These are phyloP conservation scores for Quercus phellos DNA, from an alignment of 331 rosid species.

Conservation along the genomic window DNA sequence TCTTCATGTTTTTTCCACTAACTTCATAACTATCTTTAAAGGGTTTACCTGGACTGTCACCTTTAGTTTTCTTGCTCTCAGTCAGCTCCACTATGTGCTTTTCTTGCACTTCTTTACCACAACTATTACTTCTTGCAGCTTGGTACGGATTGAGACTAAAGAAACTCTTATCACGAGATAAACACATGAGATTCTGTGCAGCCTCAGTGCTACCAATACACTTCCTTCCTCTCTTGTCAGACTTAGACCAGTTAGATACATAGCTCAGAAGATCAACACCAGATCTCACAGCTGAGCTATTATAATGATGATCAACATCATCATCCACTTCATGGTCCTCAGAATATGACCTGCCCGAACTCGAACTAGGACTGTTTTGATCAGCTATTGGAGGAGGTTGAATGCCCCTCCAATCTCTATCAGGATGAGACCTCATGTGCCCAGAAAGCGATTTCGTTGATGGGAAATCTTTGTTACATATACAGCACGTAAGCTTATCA, in stretches of 20 bases:
- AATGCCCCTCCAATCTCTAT: slow-evolving; percentile 39
- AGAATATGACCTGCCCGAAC: not conserved
- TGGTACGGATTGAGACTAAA: too few relatives aligned
- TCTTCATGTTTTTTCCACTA: not conserved
- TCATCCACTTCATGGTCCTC: not conserved
- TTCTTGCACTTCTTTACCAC: not conserved
- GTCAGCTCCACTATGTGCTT: not conserved
- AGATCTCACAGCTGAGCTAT: not conserved
- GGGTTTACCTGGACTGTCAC: too few relatives aligned
- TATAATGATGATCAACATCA: not conserved
- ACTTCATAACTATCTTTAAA: not conserved
- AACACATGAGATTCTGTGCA: not conserved
- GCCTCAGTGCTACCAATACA: not conserved
- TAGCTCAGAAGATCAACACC: not conserved
- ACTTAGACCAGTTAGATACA: slow-evolving; percentile 10
- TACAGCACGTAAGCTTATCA: not conserved
- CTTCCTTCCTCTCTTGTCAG: slow-evolving; percentile 16
- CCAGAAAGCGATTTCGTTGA: slow-evolving; percentile 18
- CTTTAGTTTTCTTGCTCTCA: not conserved
- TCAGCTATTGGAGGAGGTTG: not conserved
- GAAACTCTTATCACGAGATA: not conserved
- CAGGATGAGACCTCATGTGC: slow-evolving; percentile 29
- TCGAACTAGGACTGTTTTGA: not conserved
- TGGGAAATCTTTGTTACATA: slow-evolving; percentile 12
- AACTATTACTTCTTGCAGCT: too few relatives aligned